phyloP scores from a whole-genome alignment of 1,284 basidiomycete genomes.

The Cutaneotrichosporon daszewskae region DNA sequence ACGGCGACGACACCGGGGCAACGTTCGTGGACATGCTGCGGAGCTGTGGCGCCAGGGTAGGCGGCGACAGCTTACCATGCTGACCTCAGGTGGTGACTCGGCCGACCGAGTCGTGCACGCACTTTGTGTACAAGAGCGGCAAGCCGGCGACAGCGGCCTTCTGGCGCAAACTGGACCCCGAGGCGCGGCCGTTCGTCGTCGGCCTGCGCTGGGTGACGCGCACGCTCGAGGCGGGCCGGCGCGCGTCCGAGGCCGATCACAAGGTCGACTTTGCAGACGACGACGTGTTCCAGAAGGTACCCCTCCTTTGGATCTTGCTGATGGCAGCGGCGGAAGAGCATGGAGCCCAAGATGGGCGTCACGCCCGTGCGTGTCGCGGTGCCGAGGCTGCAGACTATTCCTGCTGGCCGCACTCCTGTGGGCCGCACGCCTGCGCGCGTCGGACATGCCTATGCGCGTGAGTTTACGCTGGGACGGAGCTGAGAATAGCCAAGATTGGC shows the following conservation, averaged over 20 bases:
- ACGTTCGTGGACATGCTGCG: slow-evolving; percentile 80
- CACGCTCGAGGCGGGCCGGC: slow-evolving; percentile 64
- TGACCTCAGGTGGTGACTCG: slow-evolving; percentile 45
- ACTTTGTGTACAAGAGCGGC: slow-evolving; percentile 87
- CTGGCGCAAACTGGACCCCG: slow-evolving; percentile 55
- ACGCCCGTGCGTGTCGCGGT: neutral
- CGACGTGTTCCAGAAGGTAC: slow-evolving; percentile 66
- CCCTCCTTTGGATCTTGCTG: slow-evolving; percentile 10
- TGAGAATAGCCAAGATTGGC: slow-evolving; percentile 30
- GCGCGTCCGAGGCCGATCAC: slow-evolving; percentile 63
- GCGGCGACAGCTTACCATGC: slow-evolving; percentile 35
- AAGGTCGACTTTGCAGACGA: slow-evolving; percentile 63
- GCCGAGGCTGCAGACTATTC: slow-evolving; percentile 23
- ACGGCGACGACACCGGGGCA: slow-evolving; percentile 77
- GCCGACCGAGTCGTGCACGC: slow-evolving; percentile 60
- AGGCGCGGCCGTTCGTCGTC: slow-evolving; percentile 60
- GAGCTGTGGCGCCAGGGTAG: slow-evolving; percentile 72
- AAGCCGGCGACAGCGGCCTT: slow-evolving; percentile 67
- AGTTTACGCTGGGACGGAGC: slow-evolving; percentile 11
- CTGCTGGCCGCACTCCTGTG: slow-evolving; percentile 30
- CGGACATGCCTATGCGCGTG: slow-evolving; percentile 44
- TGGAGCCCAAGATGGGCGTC: slow-evolving; percentile 49
- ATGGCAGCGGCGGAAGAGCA: slow-evolving; percentile 56
- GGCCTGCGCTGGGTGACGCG: slow-evolving; percentile 89
- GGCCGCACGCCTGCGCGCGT: too few species aligned